phyloP scores from a whole-genome alignment of 202 grass and related monocot species.

The Zizania palustris region DNA sequence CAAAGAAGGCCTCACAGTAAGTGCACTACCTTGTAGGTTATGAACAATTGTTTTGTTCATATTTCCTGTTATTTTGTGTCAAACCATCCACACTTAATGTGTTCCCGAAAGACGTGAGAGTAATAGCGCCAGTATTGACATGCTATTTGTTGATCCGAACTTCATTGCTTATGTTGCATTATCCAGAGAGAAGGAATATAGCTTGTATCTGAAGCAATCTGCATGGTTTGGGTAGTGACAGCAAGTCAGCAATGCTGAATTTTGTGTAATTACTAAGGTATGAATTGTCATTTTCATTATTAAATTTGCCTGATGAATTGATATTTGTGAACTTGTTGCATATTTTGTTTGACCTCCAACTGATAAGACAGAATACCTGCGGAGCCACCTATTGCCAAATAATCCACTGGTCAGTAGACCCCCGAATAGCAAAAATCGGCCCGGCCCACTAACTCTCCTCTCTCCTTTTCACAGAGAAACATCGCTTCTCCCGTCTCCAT shows the following conservation, averaged over 20 bases:
- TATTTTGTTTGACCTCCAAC: too few species aligned
- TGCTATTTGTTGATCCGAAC: neutral
- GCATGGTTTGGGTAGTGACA: conserved; percentile 67
- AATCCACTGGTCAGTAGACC: too few species aligned
- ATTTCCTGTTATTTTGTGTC: too few species aligned
- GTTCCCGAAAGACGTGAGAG: too few species aligned
- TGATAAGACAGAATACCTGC: too few species aligned
- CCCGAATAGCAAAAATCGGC: neutral
- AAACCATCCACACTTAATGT: too few species aligned
- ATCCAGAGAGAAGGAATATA: conserved; percentile 62
- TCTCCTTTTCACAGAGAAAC: too few species aligned
- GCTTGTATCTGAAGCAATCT: conserved; percentile 59
- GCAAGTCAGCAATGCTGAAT: conserved; percentile 62
- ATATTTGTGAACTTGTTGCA: neutral
- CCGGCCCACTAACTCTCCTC: too few species aligned
- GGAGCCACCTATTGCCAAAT: too few species aligned
- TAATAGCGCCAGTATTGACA: neutral
- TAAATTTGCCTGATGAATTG: neutral
- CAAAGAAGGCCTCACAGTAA: conserved; percentile 68
- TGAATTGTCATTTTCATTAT: too few species aligned
- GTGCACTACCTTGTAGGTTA: conserved; percentile 17
- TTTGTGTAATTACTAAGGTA: conserved; percentile 72
- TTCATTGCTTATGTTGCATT: neutral
- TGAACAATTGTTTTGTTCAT: neutral
- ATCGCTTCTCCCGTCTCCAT: too few species aligned